phyloP scores from a whole-genome alignment of 805 yeast species.

The Ogataea pignaliae region DNA sequence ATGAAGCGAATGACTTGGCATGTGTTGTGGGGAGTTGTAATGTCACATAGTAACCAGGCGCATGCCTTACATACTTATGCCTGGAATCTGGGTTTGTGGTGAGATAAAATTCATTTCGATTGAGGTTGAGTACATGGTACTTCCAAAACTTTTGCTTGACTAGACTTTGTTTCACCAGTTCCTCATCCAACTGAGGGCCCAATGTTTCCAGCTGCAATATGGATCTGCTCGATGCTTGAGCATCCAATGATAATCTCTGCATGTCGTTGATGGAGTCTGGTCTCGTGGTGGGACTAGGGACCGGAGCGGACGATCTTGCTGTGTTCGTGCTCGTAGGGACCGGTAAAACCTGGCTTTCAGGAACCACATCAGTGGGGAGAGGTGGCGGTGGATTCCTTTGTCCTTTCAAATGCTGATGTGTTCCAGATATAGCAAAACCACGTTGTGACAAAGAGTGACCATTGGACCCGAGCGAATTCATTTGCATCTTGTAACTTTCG shows the following conservation, averaged over 20 bases:
- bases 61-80: constrained; percentile 55
- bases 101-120: constrained; percentile 47
- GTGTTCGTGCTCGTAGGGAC: not conserved
- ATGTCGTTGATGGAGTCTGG: constrained; percentile 15
- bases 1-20: constrained; percentile 5
- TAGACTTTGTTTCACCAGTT: constrained; percentile 1
- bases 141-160: constrained; percentile 45
- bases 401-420: constrained; percentile 1
- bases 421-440: not conserved
- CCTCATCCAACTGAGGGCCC: no score
- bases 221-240: not conserved
- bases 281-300: not conserved
- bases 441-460: no score
- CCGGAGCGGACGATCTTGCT: not conserved
- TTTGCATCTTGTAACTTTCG: no score
- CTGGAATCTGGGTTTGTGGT: constrained; percentile 64
- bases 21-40: constrained; percentile 22
- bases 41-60: constrained; percentile 58
- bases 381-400: not conserved
- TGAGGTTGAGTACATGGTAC: constrained; percentile 55
- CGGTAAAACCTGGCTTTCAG: no score
- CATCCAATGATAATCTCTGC: constrained; percentile 1
- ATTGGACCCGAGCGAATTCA: no score
- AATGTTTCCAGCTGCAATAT: not conserved
- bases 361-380: not conserved